Evolutionary conservation across 345 rosid species (phyloP).

Genomic region (Carallia pectinifolia): DNA sequence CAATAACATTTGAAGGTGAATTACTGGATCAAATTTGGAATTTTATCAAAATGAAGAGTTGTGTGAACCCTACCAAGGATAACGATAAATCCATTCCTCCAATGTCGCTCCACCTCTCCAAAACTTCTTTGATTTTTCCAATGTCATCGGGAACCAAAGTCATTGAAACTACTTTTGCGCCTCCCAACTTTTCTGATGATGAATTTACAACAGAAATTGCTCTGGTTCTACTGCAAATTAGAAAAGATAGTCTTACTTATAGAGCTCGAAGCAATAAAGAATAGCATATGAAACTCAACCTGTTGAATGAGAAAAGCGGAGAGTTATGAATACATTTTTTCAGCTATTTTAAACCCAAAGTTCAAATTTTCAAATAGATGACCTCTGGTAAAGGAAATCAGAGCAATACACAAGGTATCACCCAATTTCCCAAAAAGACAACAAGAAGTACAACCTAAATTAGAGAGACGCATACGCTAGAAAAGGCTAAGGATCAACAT

Average conservation of each 20-base stretch:
- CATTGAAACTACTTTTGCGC: constrained; percentile 69
- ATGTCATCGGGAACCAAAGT: constrained; percentile 86
- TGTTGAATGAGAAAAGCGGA: not conserved
- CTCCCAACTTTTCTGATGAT: constrained; percentile 81
- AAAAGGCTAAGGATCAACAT: not conserved
- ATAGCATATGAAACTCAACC: not conserved
- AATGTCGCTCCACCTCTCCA: constrained; percentile 72
- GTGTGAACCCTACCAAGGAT: constrained; percentile 61
- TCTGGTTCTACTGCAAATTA: constrained; percentile 72
- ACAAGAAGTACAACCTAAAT: not conserved
- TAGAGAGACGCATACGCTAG: not conserved
- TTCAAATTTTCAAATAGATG: constrained; percentile 1
- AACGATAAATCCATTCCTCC: constrained; percentile 75
- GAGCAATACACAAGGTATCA: not conserved
- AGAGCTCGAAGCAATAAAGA: constrained; percentile 4
- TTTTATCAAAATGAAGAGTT: constrained; percentile 2
- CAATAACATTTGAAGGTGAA: not conserved
- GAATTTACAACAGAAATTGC: constrained; percentile 70
- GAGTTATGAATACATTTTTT: not conserved
- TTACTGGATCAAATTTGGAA: not conserved
- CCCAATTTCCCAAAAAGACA: not conserved
- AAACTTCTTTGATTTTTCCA: constrained; percentile 57
- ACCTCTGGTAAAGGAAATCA: not conserved
- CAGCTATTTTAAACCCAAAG: too few relatives aligned
- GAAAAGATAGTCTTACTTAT: not conserved